Evolutionary conservation across 108 stramenopile species (phyloP).

Genomic region (Aurantiochytrium sp.): DNA sequence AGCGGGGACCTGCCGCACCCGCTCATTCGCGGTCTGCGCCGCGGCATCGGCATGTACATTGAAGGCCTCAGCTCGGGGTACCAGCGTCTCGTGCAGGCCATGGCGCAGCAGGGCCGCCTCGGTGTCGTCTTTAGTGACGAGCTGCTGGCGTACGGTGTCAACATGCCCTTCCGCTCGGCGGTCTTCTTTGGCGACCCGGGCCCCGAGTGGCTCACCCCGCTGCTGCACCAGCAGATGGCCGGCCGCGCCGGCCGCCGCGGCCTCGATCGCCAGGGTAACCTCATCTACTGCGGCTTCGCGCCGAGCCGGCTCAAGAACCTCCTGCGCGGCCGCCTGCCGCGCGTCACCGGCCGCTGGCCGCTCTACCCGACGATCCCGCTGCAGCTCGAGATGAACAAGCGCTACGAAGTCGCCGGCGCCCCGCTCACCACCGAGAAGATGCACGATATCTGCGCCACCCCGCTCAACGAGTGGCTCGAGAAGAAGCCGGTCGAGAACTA

Average conservation of each 20-base stretch:
- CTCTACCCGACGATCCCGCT: conserved; percentile 88
- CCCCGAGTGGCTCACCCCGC: conserved; percentile 70
- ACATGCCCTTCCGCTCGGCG: conserved; percentile 98
- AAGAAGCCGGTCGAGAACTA: conserved; percentile 62
- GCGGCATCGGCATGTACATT: conserved; percentile 97
- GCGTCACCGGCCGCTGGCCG: conserved; percentile 88
- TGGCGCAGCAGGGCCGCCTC: conserved; percentile 93
- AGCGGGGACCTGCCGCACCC: conserved; percentile 87
- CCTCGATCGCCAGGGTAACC: conserved; percentile 98
- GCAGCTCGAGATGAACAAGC: conserved; percentile 72
- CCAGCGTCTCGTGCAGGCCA: conserved; percentile 89
- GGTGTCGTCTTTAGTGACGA: conserved; percentile 96
- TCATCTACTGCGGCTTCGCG: conserved; percentile 93
- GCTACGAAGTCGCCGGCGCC: conserved; percentile 69
- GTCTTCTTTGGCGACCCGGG: conserved; percentile 96
- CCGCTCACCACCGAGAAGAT: conserved; percentile 72
- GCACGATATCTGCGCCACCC: conserved; percentile 71
- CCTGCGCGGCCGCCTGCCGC: conserved; percentile 93
- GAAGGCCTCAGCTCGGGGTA: conserved; percentile 95
- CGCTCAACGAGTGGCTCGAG: conserved; percentile 75
- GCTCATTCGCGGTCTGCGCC: conserved; percentile 88
- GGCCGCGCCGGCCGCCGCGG: conserved; percentile 97
- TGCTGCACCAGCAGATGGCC: conserved; percentile 98
- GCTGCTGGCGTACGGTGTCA: conserved; percentile 97
- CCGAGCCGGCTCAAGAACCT: conserved; percentile 91